Evolutionary conservation across 1,139 yeast species (phyloP).

Genomic region (Nakaseomyces glabratus): DNA sequence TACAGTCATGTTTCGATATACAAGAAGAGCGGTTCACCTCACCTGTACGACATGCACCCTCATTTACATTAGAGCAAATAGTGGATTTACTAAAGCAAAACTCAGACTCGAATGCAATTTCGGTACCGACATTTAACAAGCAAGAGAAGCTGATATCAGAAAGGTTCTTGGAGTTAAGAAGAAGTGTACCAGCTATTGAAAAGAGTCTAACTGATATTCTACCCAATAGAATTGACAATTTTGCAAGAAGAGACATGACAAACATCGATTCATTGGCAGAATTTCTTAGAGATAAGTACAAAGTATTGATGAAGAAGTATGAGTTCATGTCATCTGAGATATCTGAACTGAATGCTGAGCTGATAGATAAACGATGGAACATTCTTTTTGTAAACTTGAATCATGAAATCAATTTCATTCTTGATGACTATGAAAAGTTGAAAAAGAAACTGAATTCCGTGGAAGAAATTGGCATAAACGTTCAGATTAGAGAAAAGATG

Average conservation of each 20-base stretch:
- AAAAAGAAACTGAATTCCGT: slow-evolving; percentile 13
- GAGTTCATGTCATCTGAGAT: slow-evolving; percentile 36
- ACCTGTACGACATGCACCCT: slow-evolving; percentile 37
- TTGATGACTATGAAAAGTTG: slow-evolving; percentile 32
- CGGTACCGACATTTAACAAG: slow-evolving; percentile 33
- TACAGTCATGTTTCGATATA: slow-evolving; percentile 34
- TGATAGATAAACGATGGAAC: slow-evolving; percentile 51
- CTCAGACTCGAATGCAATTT: slow-evolving; percentile 28
- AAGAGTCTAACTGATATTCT: slow-evolving; percentile 51
- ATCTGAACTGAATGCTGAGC: slow-evolving; percentile 36
- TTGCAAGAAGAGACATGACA: slow-evolving; percentile 19
- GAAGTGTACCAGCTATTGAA: slow-evolving; percentile 26
- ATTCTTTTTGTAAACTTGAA: slow-evolving; percentile 40
- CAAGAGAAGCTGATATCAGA: slow-evolving; percentile 36
- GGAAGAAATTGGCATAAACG: slow-evolving; percentile 9
- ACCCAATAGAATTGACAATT: slow-evolving; percentile 43
- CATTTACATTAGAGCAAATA: slow-evolving; percentile 37
- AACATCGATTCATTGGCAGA: slow-evolving; percentile 14
- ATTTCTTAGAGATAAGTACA: slow-evolving; percentile 36
- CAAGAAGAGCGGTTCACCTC: slow-evolving; percentile 37
- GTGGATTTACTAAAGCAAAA: slow-evolving; percentile 34
- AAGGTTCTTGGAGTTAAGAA: slow-evolving; percentile 31
- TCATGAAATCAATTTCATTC: slow-evolving; percentile 32
- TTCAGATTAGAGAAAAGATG: slow-evolving; percentile 14
- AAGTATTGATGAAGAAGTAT: slow-evolving; percentile 36